phyloP scores from a whole-genome alignment of 2,329 filamentous ascomycete genomes.

The Parafenestella ontariensis region DNA sequence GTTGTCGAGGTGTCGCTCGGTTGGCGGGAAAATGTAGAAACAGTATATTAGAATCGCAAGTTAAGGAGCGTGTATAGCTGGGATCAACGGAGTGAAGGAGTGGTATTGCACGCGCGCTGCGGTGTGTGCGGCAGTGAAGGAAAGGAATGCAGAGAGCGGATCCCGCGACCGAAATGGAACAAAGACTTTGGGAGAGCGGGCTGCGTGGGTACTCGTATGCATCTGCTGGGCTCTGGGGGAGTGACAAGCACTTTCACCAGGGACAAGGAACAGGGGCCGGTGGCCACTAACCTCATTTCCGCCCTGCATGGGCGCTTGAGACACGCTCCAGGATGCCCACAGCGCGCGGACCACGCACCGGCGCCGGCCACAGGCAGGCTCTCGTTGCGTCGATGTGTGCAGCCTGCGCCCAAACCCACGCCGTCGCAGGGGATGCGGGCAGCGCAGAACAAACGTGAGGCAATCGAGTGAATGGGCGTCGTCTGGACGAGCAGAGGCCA shows the following conservation, averaged over 20 bases:
- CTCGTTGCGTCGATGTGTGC: background rate
- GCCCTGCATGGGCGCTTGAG: constrained; percentile 28
- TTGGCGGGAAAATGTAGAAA: constrained; percentile 25
- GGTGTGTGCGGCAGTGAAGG: constrained; percentile 26
- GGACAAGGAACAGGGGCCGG: constrained; percentile 23
- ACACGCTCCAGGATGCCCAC: constrained; percentile 5
- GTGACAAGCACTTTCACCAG: constrained; percentile 22
- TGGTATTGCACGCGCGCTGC: constrained; percentile 32
- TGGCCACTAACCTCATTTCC: constrained; percentile 36
- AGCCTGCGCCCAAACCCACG: constrained; percentile 20
- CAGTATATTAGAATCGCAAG: constrained; percentile 23
- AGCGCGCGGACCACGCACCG: constrained; percentile 22
- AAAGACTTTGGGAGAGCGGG: constrained; percentile 24
- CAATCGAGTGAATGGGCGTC: too few species aligned
- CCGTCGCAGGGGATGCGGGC: constrained; percentile 23
- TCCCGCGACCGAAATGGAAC: constrained; percentile 23
- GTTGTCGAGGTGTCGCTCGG: constrained; percentile 12
- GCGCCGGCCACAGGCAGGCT: constrained; percentile 3
- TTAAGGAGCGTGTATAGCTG: constrained; percentile 34
- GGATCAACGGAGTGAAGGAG: constrained; percentile 24
- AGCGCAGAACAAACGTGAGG: background rate
- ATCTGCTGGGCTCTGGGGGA: constrained; percentile 24
- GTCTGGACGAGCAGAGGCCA: too few species aligned
- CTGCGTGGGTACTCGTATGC: constrained; percentile 17
- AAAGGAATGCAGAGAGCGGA: constrained; percentile 29